Base-by-base conservation (phyloP, 331 rosid species). In the Rhamnella rubrinervis region DNA sequence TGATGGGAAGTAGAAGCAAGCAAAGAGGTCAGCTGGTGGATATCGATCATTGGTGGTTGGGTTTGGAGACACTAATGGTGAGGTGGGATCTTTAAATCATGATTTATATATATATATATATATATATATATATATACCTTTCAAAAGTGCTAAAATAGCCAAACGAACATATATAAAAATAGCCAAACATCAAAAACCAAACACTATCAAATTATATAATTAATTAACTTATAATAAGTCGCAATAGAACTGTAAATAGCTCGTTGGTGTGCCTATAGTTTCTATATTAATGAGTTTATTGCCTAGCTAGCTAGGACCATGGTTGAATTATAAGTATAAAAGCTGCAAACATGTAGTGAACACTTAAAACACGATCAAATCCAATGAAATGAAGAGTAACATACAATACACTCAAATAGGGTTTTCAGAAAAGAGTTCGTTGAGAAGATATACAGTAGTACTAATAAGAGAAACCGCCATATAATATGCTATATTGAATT, bases 1-100 rank as follows among this genome's bases (percentile, higher is more conserved):
- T 53, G 76, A 77, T 80, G 84, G 0, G 72, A 52, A 56, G 26
- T 35, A 68, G 71, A 61, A 55, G 75, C 51, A 12, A 55, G 71
- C 51, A 12, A 75, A 74, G 65, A 63, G 65, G 71, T 41, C 72
- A 71, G 65, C 4, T 31, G 66, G 65, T 41, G 59, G 65, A 31
- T 31, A 31, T 70, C 63, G 59, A 63, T 58, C 57, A 52, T 73
- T 61, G 39, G 60, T 41, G 70, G 75, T 49, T 77, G 39, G 55
- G 47, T 18, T n/a, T 68, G 58, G 55, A 47, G 77, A 44, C 52
- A 67, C 47, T 64, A 61, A 20, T 63, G 38, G 65, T 51, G 70
- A 44, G 35, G 73, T 71, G 67, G 65, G 77, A 74, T 74, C 62
- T 46, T 65, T 41, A 65, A 63, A 61, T 71, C 68, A 53, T 70